These are phyloP conservation scores for Xylariaceae sp. DNA, from an alignment of 2,329 filamentous ascomycete genomes.

Conservation along the genomic window DNA sequence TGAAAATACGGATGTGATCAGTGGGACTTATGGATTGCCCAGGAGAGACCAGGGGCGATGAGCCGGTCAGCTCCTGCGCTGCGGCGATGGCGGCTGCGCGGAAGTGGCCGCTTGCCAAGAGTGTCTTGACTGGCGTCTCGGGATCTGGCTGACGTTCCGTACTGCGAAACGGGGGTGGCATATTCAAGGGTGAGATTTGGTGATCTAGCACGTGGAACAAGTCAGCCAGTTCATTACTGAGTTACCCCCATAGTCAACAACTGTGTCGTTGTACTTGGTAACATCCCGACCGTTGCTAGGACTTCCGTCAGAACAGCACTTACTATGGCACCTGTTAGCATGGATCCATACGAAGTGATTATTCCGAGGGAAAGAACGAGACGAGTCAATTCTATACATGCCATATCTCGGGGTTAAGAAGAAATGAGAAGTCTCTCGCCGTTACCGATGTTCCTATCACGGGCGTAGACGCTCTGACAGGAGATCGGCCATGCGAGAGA, in stretches of 20 bases:
- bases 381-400: no score
- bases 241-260: no score
- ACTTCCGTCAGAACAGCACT: no score
- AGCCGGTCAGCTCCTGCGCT: conserved; percentile 55
- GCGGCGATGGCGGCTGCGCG: conserved; percentile 70
- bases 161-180: conserved; percentile 64
- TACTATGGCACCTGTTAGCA: no score
- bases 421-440: conserved; percentile 73
- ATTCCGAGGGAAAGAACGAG: no score
- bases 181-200: conserved; percentile 61
- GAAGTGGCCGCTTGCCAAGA: conserved; percentile 73
- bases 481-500: conserved; percentile 19
- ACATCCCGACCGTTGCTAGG: no score
- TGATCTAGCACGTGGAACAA: conserved; percentile 48
- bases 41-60: conserved; percentile 34
- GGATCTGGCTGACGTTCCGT: conserved; percentile 60
- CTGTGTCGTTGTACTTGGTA: no score
- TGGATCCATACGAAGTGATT: no score
- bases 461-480: conserved; percentile 12
- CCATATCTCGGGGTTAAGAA: conserved; percentile 72
- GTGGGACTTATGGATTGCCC: conserved; percentile 42
- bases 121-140: conserved; percentile 60
- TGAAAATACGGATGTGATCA: conserved; percentile 66
- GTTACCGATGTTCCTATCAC: conserved; percentile 26
- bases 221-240: no score